phyloP scores from a whole-genome alignment of 2,329 filamentous ascomycete genomes.

The Epichloe sibirici region DNA sequence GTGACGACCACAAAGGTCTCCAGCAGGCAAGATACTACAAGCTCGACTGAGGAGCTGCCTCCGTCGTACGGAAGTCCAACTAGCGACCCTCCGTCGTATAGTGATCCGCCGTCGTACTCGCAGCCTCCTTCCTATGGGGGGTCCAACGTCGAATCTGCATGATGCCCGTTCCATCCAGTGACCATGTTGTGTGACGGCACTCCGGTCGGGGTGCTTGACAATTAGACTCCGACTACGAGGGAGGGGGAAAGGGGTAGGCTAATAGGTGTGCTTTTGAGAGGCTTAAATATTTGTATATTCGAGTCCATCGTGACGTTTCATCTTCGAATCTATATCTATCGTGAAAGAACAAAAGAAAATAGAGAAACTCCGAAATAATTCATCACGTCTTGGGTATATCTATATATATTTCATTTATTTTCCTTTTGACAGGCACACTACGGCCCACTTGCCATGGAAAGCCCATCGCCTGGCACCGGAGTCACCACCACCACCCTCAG shows the following conservation, averaged over 20 bases:
- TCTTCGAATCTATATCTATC: constrained; percentile 5
- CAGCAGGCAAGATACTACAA: neutral
- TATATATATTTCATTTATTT: constrained; percentile 10
- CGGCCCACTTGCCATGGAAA: constrained; percentile 93
- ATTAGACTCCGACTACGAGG: neutral
- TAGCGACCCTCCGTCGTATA: neutral
- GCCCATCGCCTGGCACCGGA: constrained; percentile 71
- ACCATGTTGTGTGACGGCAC: neutral
- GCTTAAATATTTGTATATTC: neutral
- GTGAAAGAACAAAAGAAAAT: neutral
- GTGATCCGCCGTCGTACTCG: constrained; percentile 1
- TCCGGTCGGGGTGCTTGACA: neutral
- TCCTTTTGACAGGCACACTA: constrained; percentile 46
- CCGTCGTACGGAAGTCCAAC: neutral
- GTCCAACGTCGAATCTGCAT: neutral
- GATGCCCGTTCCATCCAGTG: too few relatives aligned
- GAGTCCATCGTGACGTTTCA: neutral
- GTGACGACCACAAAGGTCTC: neutral
- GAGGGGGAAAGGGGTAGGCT: neutral
- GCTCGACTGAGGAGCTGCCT: neutral
- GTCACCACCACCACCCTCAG: constrained; percentile 59
- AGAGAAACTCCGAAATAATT: neutral
- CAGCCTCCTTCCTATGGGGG: constrained; percentile 1
- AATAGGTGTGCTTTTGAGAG: neutral
- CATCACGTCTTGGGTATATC: neutral